Conservation (phyloP, 2,329 filamentous ascomycete genomes). For the Passalora sequoiae region DNA sequence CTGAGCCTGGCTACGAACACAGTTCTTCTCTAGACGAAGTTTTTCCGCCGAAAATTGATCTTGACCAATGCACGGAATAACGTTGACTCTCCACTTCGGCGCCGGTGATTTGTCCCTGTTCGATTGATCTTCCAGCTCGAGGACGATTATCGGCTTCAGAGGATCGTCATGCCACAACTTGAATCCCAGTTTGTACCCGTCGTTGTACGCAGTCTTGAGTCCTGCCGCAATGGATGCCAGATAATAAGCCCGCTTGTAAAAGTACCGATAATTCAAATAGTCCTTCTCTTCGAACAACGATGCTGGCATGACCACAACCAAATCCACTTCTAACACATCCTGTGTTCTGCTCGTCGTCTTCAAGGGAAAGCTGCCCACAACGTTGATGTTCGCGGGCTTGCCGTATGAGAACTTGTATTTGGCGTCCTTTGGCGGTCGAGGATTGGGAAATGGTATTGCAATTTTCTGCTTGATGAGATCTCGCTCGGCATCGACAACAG, state of each 20-base stretch:
- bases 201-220: conserved; percentile 60
- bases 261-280: conserved; percentile 86
- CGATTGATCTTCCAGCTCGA: conserved; percentile 33
- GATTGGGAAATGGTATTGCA: conserved; percentile 78
- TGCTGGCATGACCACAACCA: conserved; percentile 79
- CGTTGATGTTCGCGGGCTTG: conserved; percentile 72
- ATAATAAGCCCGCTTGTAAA: conserved; percentile 91
- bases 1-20: conserved; percentile 51
- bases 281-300: conserved; percentile 87
- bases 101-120: conserved; percentile 17
- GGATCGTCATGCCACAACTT: conserved; percentile 30
- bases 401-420: conserved; percentile 78
- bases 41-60: conserved; percentile 66
- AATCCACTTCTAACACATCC: conserved; percentile 59
- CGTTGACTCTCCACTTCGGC: conserved; percentile 58
- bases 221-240: conserved; percentile 72
- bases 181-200: conserved; percentile 44
- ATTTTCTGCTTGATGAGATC: conserved; percentile 65
- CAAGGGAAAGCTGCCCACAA: conserved; percentile 80
- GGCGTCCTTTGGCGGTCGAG: conserved; percentile 66
- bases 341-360: conserved; percentile 63
- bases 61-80: conserved; percentile 69
- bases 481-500: conserved; percentile 61
- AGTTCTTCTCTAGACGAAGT: conserved; percentile 63
- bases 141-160: conserved; percentile 62